Evolutionary conservation across 2,329 filamentous ascomycete species (phyloP).

Genomic region (Camptophora hylomeconis): DNA sequence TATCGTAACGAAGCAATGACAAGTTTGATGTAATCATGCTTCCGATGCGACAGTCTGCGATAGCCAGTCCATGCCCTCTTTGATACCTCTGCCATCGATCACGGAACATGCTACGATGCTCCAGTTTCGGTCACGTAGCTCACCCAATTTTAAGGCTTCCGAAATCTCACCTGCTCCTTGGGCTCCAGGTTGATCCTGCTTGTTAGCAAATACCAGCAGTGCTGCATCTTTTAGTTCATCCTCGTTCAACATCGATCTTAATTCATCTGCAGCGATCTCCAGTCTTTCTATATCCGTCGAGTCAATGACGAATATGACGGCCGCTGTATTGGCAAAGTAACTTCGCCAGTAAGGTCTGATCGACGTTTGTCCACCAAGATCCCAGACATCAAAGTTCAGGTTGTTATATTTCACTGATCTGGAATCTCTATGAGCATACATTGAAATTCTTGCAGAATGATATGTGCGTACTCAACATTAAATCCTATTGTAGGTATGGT

Average conservation of each 20-base stretch:
- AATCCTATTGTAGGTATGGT: slow-evolving; percentile 99
- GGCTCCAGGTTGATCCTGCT: slow-evolving; percentile 90
- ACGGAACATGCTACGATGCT: slow-evolving; percentile 97
- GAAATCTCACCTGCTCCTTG: slow-evolving; percentile 95
- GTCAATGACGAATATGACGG: slow-evolving; percentile 97
- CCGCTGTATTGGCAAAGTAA: slow-evolving; percentile 97
- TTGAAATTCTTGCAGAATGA: background rate
- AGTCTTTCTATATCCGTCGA: slow-evolving; percentile 94
- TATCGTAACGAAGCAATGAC: too few species aligned
- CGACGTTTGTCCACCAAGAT: slow-evolving; percentile 94
- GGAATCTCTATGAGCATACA: slow-evolving; percentile 1
- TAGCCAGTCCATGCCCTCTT: slow-evolving; percentile 98
- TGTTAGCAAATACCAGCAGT: slow-evolving; percentile 92
- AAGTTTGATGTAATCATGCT: too few species aligned
- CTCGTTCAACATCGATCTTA: slow-evolving; percentile 91
- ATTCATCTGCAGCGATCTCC: slow-evolving; percentile 81
- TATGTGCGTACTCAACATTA: slow-evolving; percentile 60
- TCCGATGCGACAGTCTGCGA: slow-evolving; percentile 9
- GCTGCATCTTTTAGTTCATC: slow-evolving; percentile 90
- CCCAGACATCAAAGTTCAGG: slow-evolving; percentile 98
- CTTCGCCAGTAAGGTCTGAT: slow-evolving; percentile 98
- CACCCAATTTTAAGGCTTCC: slow-evolving; percentile 77
- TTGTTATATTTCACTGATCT: slow-evolving; percentile 90
- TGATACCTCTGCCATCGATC: slow-evolving; percentile 86
- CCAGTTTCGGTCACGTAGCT: slow-evolving; percentile 94